These are phyloP conservation scores for Kluyveromyces wickerhamii DNA, from an alignment of 805 yeast species.

Conservation along the genomic window DNA sequence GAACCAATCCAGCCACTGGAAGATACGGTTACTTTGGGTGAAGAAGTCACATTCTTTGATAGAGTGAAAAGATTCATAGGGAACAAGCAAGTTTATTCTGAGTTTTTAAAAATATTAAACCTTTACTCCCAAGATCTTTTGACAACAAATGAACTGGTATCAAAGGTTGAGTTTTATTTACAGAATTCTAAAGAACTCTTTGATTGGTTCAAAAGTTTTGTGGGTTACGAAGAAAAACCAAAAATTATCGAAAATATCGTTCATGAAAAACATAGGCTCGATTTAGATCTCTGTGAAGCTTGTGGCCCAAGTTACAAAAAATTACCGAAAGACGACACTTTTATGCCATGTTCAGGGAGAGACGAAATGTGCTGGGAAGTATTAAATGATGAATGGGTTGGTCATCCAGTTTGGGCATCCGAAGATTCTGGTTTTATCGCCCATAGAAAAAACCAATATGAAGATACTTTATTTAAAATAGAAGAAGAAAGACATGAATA, in stretches of 20 bases:
- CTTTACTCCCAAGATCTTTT: constrained; percentile 86
- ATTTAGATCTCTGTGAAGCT: constrained; percentile 82
- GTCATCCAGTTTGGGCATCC: constrained; percentile 99
- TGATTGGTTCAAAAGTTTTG: constrained; percentile 88
- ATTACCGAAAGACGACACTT: constrained; percentile 87
- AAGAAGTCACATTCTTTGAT: constrained; percentile 87
- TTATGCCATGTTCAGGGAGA: constrained; percentile 96
- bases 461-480: constrained; percentile 86
- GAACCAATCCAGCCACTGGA: constrained; percentile 63
- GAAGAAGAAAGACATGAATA: constrained; percentile 98
- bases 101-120: constrained; percentile 81
- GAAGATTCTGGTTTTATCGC: constrained; percentile 98
- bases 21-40: constrained; percentile 55
- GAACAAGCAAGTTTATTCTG: constrained; percentile 84
- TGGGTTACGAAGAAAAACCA: constrained; percentile 81
- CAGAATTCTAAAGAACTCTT: constrained; percentile 74
- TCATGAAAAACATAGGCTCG: constrained; percentile 85
- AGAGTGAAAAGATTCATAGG: constrained; percentile 83
- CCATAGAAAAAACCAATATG: constrained; percentile 97
- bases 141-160: constrained; percentile 73
- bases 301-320: constrained; percentile 93
- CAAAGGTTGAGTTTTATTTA: constrained; percentile 75
- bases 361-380: constrained; percentile 99
- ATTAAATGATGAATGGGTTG: constrained; percentile 97
- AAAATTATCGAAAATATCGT: constrained; percentile 78